Evolutionary conservation across 2,329 filamentous ascomycete species (phyloP), one percentile per base, ranked within the genome.

Genomic region (Drechslera avenae): DNA sequence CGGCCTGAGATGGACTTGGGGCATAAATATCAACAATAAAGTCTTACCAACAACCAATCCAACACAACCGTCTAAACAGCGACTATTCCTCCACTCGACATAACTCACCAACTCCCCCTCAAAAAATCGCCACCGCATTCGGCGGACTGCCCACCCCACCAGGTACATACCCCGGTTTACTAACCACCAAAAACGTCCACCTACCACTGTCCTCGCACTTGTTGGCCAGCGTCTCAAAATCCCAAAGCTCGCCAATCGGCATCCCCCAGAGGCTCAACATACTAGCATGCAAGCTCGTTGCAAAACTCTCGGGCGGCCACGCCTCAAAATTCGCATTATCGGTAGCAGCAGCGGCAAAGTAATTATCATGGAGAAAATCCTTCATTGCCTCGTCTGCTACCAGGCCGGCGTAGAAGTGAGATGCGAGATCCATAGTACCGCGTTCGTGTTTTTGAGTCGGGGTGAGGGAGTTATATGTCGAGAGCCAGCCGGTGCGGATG

Each of bases 311-410:
- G 10, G 60, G 57, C 6, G 64, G 64, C 60, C 56, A 62, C 1
- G 39, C 58, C 67, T 73, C 74, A 33, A 73, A 71, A 4, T 68
- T 72, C 21, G 58, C 69, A 4, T 69, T 60, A 45, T 76, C 70
- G 1, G 61, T 58, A 14, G 62, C 70, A 12, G 64, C 67, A 14
- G 70, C 68, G 3, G 64, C 56, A 26, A 60, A 64, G 40, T 64
- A 63, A 1, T 39, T 52, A 39, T 97, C 89, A 86, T 90, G 78
- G 92, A 91, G 61, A 88, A 97, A 84, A 78, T 97, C 74, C 83
- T 89, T 74, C 93, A 92, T 69, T 83, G 91, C 66, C 85, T 96
- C 73, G 82, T 89, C 76, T 87, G 90, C 76, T 91, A 96, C 86
- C 94, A 97, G 83, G 74, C 80, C 68, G 59, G 73, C 61, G 18